Evolutionary conservation across 306 rosid genomes (phyloP).

Genomic region (Cicer chorassanicum): DNA sequence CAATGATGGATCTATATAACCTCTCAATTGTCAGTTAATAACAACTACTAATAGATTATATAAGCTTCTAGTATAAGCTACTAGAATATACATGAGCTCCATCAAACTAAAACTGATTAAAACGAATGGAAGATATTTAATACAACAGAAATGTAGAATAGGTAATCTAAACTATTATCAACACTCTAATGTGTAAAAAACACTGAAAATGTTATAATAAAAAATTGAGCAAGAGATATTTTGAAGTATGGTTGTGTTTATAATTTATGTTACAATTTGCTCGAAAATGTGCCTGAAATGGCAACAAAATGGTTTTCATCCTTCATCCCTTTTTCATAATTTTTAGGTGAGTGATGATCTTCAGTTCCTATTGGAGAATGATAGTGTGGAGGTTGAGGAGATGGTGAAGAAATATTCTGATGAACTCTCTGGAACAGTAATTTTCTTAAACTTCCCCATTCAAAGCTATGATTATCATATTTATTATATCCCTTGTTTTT

Average conservation of each 20-base stretch:
- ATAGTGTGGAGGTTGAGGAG: conserved; percentile 53
- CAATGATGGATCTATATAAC: not conserved
- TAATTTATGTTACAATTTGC: conserved; percentile 18
- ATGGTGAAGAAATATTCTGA: conserved; percentile 58
- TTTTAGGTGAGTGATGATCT: conserved; percentile 62
- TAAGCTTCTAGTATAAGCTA: not conserved
- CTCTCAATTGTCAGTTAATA: not conserved
- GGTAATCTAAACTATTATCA: not conserved
- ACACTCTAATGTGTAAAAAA: not conserved
- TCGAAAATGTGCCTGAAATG: conserved; percentile 12
- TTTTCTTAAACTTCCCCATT: conserved; percentile 42
- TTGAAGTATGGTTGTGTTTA: conserved; percentile 30
- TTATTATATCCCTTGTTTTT: not conserved
- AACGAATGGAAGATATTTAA: not conserved
- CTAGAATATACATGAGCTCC: not conserved
- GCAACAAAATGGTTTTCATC: conserved; percentile 25
- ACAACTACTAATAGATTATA: not conserved
- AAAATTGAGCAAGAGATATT: not conserved
- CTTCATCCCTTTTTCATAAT: conserved; percentile 12
- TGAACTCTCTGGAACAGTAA: conserved; percentile 67
- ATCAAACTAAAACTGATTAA: not conserved
- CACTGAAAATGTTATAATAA: not conserved
- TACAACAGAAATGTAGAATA: not conserved
- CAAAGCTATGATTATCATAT: conserved; percentile 28
- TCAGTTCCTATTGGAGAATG: conserved; percentile 61